Evolutionary conservation across 2,329 filamentous ascomycete genomes (phyloP), one percentile per base, ranked within the genome.

Genomic region (Volutella citrinella): DNA sequence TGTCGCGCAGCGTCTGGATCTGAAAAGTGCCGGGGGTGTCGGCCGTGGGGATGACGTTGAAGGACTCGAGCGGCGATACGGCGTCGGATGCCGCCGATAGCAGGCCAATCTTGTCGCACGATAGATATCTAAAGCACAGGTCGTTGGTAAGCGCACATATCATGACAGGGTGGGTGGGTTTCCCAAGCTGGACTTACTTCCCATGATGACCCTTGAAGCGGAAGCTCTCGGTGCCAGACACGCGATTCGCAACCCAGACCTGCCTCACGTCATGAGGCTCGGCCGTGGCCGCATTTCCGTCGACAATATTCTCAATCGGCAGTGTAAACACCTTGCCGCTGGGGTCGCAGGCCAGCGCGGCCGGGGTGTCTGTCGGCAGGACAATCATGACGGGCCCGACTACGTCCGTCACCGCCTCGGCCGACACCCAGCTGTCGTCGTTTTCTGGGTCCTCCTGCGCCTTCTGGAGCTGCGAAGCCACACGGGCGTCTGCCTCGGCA

Each of bases 211-310:
- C 87, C 64, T 95, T 96, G 61, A 98, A 86, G 38, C 85, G 84
- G 49, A 87, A 83, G 20, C 76, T 74, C 45, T 94, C 87, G 2
- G 85, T 91, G 5, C 91, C 91, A 1, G 83, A 78, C 10, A 96
- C 82, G 47, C 76, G 78, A 50, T 85, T 95, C 40, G 87, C 88
- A 46, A 97, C 79, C 87, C 91, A 98, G 12, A 98, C 93, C 67
- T 96, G 90, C 41, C 91, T 74, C 40, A 97, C 90, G 60, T 97
- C 90, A 61, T 96, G 90, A 30, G 93, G 93, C 65, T 98, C 93
- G 8, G 91, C 88, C 6, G 81, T 95, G n/a, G 74, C 61, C 4
- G 87, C 77, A 56, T 95, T 84, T 17, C 72, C 80, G 37, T 96
- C 90, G 40, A 95, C 76, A 21, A 95, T 82, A 57, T 97, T 96